phyloP scores from a whole-genome alignment of 176 grass and related monocot species.

The Oryza coarctata region DNA sequence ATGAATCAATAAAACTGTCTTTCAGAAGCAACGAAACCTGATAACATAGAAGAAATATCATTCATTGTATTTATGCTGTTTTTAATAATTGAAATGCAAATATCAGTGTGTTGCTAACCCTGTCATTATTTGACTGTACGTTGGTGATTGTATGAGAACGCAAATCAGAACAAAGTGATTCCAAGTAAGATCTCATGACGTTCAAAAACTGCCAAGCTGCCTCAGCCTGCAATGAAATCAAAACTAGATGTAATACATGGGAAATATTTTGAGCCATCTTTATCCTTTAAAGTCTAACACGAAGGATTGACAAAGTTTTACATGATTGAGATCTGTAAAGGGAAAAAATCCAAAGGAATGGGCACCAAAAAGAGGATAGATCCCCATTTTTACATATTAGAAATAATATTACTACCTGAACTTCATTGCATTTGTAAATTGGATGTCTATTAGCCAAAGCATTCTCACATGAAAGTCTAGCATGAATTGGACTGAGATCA shows the following conservation, averaged over 20 bases:
- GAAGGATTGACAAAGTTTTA: constrained; percentile 12
- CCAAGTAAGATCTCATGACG: constrained; percentile 71
- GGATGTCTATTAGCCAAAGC: constrained; percentile 75
- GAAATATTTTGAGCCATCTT: background rate
- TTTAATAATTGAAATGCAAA: constrained; percentile 13
- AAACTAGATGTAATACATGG: background rate
- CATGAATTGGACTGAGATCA: constrained; percentile 81
- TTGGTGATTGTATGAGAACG: constrained; percentile 93
- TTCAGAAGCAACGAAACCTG: constrained; percentile 97
- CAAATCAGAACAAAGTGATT: constrained; percentile 92
- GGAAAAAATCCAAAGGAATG: background rate
- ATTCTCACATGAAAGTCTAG: constrained; percentile 72
- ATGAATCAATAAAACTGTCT: constrained; percentile 96
- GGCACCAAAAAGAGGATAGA: constrained; percentile 21
- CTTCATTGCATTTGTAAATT: constrained; percentile 85
- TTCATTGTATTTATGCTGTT: constrained; percentile 11
- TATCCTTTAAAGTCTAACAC: constrained; percentile 4
- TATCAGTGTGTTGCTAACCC: constrained; percentile 50
- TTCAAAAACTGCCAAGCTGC: constrained; percentile 75
- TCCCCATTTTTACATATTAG: background rate
- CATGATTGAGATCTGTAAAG: constrained; percentile 8
- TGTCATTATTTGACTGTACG: constrained; percentile 93
- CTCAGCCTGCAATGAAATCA: constrained; percentile 61
- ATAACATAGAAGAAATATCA: constrained; percentile 34
- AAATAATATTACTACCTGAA: constrained; percentile 58